Evolutionary conservation across 192 early-diverging fungal genomes (phyloP), one percentile per base, ranked within the genome.

Genomic region (Backusella liffmaniae): DNA sequence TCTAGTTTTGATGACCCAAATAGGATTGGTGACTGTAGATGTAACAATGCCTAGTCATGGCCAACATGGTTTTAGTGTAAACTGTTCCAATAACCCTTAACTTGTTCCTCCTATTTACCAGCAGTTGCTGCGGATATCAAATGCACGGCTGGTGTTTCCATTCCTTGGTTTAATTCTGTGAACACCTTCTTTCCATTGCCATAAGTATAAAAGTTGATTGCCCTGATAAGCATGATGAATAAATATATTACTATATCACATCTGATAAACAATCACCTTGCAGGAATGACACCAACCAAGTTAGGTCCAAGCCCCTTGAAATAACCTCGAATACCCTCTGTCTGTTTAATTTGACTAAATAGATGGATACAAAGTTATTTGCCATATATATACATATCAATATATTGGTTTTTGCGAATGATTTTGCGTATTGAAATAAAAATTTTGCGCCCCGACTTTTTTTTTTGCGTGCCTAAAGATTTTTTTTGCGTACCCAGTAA

Each of bases 241-340:
- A 49, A 6, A 44, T 44, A 32, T 44, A 13, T 44, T 5, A n/a
- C 30, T 18, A n/a, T 36, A 30, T 34, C 35, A 18, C 66, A 26
- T 15, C 35, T 26, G 62, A 42, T 41, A 29, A 66, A 66, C 62
- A 68, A 46, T 85, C 42, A 93, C 91, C 93, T 89, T 71, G 96
- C 92, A n/a, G 98, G 98, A 30, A 99, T 91, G 9, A 99, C 94
- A 29, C 97, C 98, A 16, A 95, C 86, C 29, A 99, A 74, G 65
- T 97, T 95, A 3, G 98, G 97, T 1, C 96, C 95, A 37, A 99
- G 76, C n/a, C 98, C 98, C 71, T 96, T 96, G 88, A 95, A 99
- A 73, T 96, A 88, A 16, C 94, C 98, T 0, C 88, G 81, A 9
- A 92, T 81, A 12, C 98, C 98, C 76, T 98, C 97, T 23, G 84